Base-by-base conservation (phyloP, 495 filamentous ascomycete species). In the Aspergillus bertholletiae region DNA sequence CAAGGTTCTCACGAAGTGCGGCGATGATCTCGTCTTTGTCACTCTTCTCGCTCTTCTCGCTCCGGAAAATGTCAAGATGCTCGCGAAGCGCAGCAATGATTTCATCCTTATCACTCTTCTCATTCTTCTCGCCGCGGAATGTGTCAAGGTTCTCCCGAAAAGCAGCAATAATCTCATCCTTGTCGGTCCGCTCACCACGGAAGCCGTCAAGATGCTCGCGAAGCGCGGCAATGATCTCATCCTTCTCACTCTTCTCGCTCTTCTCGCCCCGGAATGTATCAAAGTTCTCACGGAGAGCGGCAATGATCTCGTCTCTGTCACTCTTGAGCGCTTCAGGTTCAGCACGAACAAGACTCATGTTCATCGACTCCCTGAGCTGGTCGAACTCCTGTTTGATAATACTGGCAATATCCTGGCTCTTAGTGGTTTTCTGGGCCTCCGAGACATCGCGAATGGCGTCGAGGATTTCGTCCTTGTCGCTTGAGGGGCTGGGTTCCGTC, bases 361-460 rank as follows among this genome's bases (percentile, higher is more conserved):
- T 70, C 56, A 76, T 69, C 1, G 80, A 78, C 49, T 89, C 84
- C 20, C 85, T 82, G 5, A 92, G 77, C n/a, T 81, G 79, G 62
- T 91, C 88, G 46, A 92, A 83, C 63, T 94, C 87, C n/a, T 81
- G 73, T 59, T 80, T 84, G 45, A 94, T 77, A 45, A 83, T 74
- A 3, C 77, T 76, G 13, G 68, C 46, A 15, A 78, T 56, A 26
- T 72, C 54, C 0, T 60, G 57, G 11, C 61, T 58, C 11, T 50
- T 56, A 2, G 43, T 27, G 3, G 47, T 23, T 37, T 61, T 71
- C 2, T 65, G 60, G 13, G 55, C 59, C 13, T 73, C 70, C 2
- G 62, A 52, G 1, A 69, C 54, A 1, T 92, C 85, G 20, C 85
- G 83, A 39, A 82, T 80, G 9, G 77, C 77, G 24, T 84, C 79